A percentile compares a stretch with the other conserved stretches of the same genome.
Evolutionary conservation across 805 yeast species (phyloP).

Genomic region (Starmerella bombi): DNA sequence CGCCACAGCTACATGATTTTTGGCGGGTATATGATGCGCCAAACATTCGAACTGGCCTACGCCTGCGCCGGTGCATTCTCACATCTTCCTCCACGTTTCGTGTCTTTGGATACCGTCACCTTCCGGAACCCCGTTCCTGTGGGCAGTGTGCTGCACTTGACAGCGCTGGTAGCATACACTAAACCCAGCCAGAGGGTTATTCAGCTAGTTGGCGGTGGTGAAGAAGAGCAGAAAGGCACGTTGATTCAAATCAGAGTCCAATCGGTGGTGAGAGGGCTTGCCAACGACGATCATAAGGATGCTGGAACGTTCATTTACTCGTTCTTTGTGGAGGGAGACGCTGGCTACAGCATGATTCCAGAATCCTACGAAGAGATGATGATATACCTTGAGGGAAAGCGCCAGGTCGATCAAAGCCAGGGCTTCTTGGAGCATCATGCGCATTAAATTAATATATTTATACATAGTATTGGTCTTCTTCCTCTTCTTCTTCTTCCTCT

Average conservation of each 20-base stretch:
- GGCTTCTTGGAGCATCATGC: slow-evolving; percentile 16
- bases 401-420: slow-evolving; percentile 78
- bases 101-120: slow-evolving; percentile 79
- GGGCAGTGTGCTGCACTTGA: slow-evolving; percentile 74
- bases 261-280: slow-evolving; percentile 59
- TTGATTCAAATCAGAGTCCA: slow-evolving; percentile 81
- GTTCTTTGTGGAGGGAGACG: slow-evolving; percentile 46
- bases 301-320: slow-evolving; percentile 85
- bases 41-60: slow-evolving; percentile 85
- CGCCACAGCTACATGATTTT: slow-evolving; percentile 89
- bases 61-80: slow-evolving; percentile 86
- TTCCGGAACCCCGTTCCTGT: slow-evolving; percentile 94
- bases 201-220: slow-evolving; percentile 31
- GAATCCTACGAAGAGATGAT: slow-evolving; percentile 86
- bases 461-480: neutral
- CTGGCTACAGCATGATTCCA: slow-evolving; percentile 59
- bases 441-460: neutral
- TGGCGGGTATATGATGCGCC: slow-evolving; percentile 88
- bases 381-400: slow-evolving; percentile 76
- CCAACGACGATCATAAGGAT: slow-evolving; percentile 46
- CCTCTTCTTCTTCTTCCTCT: slow-evolving; percentile 20
- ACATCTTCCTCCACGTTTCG: slow-evolving; percentile 73
- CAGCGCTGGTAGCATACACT: slow-evolving; percentile 74
- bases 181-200: slow-evolving; percentile 38
- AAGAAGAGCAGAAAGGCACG: slow-evolving; percentile 40